Conservation (phyloP, 2,329 filamentous ascomycete species). For the Zasmidium angulare region DNA sequence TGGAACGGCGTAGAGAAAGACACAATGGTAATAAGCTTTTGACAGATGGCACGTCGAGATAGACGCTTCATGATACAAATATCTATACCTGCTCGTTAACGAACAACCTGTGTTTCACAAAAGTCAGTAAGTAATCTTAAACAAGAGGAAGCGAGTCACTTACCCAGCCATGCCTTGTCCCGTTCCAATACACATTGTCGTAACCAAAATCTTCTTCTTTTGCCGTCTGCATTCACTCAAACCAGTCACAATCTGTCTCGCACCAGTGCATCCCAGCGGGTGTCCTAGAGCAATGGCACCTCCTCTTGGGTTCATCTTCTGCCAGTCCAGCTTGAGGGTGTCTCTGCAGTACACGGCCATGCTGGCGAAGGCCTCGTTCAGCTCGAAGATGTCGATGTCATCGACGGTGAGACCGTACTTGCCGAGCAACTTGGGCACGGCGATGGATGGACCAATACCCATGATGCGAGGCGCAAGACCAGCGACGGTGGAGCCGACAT, state of each 20-base stretch:
- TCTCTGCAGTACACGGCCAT: conserved; percentile 89
- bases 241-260: conserved; percentile 83
- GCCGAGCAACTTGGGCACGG: conserved; percentile 76
- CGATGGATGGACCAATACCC: conserved; percentile 80
- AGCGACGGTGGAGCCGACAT: conserved; percentile 84
- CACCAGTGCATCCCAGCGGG: conserved; percentile 75
- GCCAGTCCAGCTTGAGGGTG: conserved; percentile 64
- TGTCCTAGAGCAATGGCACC: conserved; percentile 83
- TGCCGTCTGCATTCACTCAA: conserved; percentile 35
- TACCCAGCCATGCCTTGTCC: conserved; percentile 69
- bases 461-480: conserved; percentile 92
- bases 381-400: conserved; percentile 85
- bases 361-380: conserved; percentile 97
- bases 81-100: conserved; percentile 58
- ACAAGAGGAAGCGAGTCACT: too few relatives aligned
- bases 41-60: too few relatives aligned
- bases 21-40: too few relatives aligned
- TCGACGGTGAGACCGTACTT: conserved; percentile 75
- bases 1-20: too few relatives aligned
- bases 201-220: conserved; percentile 59
- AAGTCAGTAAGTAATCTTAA: too few relatives aligned
- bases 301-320: conserved; percentile 78
- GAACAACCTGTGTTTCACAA: too few relatives aligned
- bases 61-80: neutral
- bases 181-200: conserved; percentile 81